A percentile compares a stretch with the other conserved stretches of the same genome.
Evolutionary conservation across 495 filamentous ascomycete genomes (phyloP).

Genomic region (Neurospora sp.): DNA sequence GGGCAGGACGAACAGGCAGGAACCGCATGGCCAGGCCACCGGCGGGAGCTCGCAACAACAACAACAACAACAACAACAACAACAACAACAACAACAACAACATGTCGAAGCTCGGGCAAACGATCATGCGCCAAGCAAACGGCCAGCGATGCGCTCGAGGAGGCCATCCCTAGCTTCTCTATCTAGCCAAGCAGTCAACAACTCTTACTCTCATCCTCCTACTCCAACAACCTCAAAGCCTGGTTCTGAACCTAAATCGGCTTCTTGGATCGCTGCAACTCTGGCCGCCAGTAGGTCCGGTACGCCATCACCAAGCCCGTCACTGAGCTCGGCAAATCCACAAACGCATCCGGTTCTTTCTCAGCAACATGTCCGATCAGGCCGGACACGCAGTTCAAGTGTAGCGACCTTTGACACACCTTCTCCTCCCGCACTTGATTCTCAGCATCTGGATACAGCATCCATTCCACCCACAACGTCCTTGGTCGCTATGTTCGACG

Average conservation of each 20-base stretch:
- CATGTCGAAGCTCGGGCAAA: background rate
- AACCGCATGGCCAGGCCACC: background rate
- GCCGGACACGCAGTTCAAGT: conserved; percentile 15
- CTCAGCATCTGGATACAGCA: conserved; percentile 37
- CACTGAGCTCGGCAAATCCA: conserved; percentile 11
- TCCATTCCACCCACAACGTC: conserved; percentile 47
- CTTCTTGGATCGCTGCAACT: conserved; percentile 46
- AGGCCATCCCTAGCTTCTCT: background rate
- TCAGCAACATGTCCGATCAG: conserved; percentile 8
- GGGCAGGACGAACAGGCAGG: background rate
- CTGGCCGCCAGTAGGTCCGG: conserved; percentile 44
- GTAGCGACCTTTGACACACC: conserved; percentile 7
- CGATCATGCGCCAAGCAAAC: background rate
- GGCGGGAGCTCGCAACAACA: background rate
- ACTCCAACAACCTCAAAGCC: background rate
- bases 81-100: background rate
- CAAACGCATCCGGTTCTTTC: conserved; percentile 11
- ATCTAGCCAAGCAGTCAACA: background rate
- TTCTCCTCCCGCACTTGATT: conserved; percentile 12
- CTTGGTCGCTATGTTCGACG: conserved; percentile 54
- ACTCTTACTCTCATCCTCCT: conserved; percentile 1
- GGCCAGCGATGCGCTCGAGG: background rate
- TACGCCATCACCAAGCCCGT: conserved; percentile 15
- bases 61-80: background rate
- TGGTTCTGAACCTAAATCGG: conserved; percentile 24